Percentiles rank a stretch among this genome's conserved stretches.
phyloP scores from a whole-genome alignment of 1,284 basidiomycete species.

The Boletus smithii region DNA sequence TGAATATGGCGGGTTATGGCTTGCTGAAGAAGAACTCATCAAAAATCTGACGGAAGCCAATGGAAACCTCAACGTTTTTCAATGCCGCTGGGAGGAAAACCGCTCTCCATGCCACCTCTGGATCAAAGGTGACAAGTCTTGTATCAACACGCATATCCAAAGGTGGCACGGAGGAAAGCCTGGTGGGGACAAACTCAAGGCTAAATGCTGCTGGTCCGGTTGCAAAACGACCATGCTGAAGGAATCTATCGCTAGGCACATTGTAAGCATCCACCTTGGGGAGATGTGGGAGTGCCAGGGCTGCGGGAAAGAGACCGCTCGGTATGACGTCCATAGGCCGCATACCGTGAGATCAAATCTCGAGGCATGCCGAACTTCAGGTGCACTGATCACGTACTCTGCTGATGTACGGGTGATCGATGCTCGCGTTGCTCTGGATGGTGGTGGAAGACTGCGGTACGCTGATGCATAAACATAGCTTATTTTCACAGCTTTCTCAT shows the following conservation, averaged over 20 bases:
- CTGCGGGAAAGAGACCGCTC: conserved; percentile 5
- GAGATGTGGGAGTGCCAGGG: conserved; percentile 17
- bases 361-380: conserved; percentile 8
- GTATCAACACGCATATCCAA: conserved; percentile 17
- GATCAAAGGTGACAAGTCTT: conserved; percentile 20
- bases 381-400: conserved; percentile 12
- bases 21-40: conserved; percentile 20
- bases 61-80: conserved; percentile 8
- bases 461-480: too few relatives aligned
- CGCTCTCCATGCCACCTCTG: conserved; percentile 12
- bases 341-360: conserved; percentile 6
- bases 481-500: too few relatives aligned
- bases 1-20: conserved; percentile 2
- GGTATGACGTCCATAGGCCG: conserved; percentile 8
- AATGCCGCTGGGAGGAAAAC: conserved; percentile 15
- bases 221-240: conserved; percentile 18
- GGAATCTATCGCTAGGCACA: conserved; percentile 20
- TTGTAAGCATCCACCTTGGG: conserved; percentile 14
- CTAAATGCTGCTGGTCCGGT: conserved; percentile 12
- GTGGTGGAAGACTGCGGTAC: not conserved
- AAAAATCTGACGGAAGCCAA: not conserved
- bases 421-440: conserved; percentile 9
- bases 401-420: conserved; percentile 3
- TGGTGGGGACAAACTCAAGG: conserved; percentile 12
- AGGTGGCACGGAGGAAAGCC: conserved; percentile 19